A percentile compares a stretch with the other conserved stretches of the same genome.
Conservation (phyloP, 2,329 filamentous ascomycete genomes). For the Fusarium anguioides region DNA sequence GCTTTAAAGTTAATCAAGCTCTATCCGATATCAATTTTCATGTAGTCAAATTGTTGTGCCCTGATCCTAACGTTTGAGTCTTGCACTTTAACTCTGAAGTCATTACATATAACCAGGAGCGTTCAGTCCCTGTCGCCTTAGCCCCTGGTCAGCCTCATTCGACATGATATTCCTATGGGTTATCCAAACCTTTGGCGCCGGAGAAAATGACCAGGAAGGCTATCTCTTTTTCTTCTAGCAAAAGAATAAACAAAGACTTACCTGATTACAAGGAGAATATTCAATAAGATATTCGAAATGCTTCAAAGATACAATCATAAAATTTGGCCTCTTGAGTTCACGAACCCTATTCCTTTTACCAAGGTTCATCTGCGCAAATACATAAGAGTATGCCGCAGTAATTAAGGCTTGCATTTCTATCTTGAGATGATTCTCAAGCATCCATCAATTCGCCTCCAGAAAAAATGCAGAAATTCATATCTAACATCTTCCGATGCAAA, state of each 20-base stretch:
- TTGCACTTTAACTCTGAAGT: neutral
- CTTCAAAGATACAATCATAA: too few species aligned
- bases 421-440: neutral
- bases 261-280: too few species aligned
- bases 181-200: too few species aligned
- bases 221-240: too few species aligned
- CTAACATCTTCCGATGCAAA: neutral
- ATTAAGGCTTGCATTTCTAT: neutral
- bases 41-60: neutral
- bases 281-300: too few species aligned
- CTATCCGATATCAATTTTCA: neutral
- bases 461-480: neutral
- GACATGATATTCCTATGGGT: too few species aligned
- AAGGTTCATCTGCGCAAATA: neutral
- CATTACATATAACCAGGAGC: neutral
- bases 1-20: neutral
- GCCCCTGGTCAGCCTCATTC: too few species aligned
- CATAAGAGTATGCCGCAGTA: neutral
- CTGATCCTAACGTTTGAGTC: neutral
- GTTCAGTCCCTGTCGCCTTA: too few species aligned
- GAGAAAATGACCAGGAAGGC: neutral
- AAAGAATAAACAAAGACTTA: too few species aligned
- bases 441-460: neutral
- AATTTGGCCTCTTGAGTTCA: neutral
- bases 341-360: neutral